These are phyloP conservation scores for Aegilops sharonensis DNA, from an alignment of 176 grass and related monocot genomes.

Conservation along the genomic window DNA sequence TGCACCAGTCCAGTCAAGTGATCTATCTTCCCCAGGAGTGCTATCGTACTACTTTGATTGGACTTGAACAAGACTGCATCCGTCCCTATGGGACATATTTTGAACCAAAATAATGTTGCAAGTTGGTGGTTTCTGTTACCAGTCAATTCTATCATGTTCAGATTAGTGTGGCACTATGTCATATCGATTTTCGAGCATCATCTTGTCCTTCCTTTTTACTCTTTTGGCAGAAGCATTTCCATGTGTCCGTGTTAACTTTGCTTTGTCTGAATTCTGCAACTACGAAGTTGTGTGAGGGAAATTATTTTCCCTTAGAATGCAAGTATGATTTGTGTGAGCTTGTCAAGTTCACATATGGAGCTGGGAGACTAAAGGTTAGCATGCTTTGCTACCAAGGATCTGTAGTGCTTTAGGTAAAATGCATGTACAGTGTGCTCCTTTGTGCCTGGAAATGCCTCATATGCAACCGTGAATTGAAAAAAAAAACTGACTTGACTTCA, in stretches of 20 bases:
- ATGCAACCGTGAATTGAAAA: not conserved
- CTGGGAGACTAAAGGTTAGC: not conserved
- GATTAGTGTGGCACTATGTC: conserved; percentile 27
- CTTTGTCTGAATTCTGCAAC: not conserved
- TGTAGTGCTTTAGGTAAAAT: not conserved
- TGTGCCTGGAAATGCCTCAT: not conserved
- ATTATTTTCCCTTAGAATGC: not conserved
- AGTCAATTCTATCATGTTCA: conserved; percentile 30
- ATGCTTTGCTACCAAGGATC: not conserved
- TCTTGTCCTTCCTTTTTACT: not conserved
- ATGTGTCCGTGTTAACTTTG: not conserved
- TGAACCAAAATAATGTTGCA: conserved; percentile 24
- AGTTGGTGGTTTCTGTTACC: conserved; percentile 27
- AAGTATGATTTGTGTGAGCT: not conserved
- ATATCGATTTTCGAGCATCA: not conserved
- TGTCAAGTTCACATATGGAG: conserved; percentile 13
- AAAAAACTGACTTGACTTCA: not conserved
- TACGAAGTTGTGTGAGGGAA: not conserved
- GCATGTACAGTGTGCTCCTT: not conserved
- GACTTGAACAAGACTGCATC: not conserved
- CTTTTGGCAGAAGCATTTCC: not conserved
- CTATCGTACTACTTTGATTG: conserved; percentile 5
- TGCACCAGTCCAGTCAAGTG: conserved; percentile 10
- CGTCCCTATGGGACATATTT: not conserved
- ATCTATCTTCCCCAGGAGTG: conserved; percentile 19